Base-by-base conservation (phyloP, 1,139 yeast species). In the Yueomyces sp. region DNA sequence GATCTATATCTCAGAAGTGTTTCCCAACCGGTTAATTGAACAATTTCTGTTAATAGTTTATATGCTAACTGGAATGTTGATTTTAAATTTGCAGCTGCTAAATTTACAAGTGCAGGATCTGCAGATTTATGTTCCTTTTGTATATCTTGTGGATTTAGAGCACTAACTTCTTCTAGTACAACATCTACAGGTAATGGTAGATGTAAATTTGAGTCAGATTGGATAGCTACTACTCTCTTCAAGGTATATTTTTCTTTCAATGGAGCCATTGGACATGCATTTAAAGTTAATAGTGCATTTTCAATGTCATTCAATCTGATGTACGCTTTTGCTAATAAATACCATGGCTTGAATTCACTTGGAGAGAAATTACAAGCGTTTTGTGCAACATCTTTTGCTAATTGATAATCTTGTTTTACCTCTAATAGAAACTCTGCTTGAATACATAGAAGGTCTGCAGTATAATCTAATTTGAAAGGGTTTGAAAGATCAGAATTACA, bases 231-330 rank as follows among this genome's bases (percentile, higher is more conserved):
- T 5, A 65, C 59, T 48, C 72, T 56, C 44, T 62, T 62, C 46
- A 65, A 54, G 63, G 69, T 87, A 75, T 64, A 94, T 69, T 76
- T 75, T 48, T 85, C 94, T 54, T 78, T 80, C 52, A 78, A 78
- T 1, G 93, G 76, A 52, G 89, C 82, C 95, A 91, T 87, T 19
- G 98, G 98, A 54, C 96, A 84, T 3, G 96, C 83, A 59, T 91
- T 91, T 52, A 91, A 70, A 0, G 96, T 80, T 46, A 89, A 65
- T 45, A 93, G 70, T 0, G 97, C 95, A 57, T 81, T 81, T 56
- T 83, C 91, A 57, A 78, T 82, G 60, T 91, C 93, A 43, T 80
- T 85, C 49, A 74, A 65, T 46, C 77, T 75, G 39, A 91, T 79
- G 59, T 91, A 86, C 1, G 81, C 80, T 52, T 75, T 72, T 3